phyloP scores from a whole-genome alignment of 2,329 filamentous ascomycete species.

The Madurella fahalii region DNA sequence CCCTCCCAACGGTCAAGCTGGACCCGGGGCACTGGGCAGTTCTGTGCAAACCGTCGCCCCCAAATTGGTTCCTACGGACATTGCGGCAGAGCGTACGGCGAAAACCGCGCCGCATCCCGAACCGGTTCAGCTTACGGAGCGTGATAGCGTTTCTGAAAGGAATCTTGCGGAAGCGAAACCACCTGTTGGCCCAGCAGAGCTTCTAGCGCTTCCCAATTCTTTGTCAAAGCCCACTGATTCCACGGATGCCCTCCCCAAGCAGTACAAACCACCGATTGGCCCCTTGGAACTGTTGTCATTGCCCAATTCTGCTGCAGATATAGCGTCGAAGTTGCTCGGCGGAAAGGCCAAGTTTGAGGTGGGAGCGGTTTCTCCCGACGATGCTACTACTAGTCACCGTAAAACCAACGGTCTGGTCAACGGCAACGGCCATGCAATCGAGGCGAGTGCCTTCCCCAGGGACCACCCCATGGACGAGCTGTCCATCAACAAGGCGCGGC shows the following conservation, averaged over 20 bases:
- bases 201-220: conserved; percentile 15
- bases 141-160: neutral
- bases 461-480: neutral
- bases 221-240: neutral
- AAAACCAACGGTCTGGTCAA: conserved; percentile 18
- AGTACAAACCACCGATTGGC: conserved; percentile 18
- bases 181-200: conserved; percentile 9
- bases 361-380: neutral
- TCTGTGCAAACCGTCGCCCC: neutral
- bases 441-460: conserved; percentile 21
- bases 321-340: conserved; percentile 3
- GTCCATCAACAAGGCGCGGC: neutral
- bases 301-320: conserved; percentile 20
- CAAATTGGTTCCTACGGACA: neutral
- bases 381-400: neutral
- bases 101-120: neutral
- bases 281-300: conserved; percentile 21
- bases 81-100: neutral
- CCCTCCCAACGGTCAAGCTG: neutral
- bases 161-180: neutral
- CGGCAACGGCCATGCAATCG: conserved; percentile 3
- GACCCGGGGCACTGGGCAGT: neutral
- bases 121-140: neutral
- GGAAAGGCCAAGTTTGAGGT: neutral
- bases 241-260: neutral